Percentiles rank a stretch among this genome's conserved stretches.
These are phyloP conservation scores for Colletotrichum sidae DNA, from an alignment of 2,329 filamentous ascomycete species.

Conservation along the genomic window DNA sequence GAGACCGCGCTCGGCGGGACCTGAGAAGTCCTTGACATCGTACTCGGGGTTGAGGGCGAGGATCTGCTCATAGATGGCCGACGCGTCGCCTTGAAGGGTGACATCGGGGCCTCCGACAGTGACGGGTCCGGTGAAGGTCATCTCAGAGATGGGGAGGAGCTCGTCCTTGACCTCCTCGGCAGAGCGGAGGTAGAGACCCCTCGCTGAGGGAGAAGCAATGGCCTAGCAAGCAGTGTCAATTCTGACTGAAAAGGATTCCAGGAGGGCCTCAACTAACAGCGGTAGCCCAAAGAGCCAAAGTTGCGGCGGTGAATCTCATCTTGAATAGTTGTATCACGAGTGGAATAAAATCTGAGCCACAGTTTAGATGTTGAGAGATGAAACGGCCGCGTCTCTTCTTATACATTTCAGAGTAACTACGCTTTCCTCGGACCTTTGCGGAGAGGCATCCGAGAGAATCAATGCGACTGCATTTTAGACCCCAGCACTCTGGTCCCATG, in stretches of 20 bases:
- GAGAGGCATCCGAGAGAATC: too few species aligned
- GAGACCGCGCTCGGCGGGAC: conserved; percentile 1
- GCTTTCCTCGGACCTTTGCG: too few species aligned
- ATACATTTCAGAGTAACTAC: too few species aligned
- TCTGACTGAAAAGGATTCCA: not conserved
- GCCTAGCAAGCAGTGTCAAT: not conserved
- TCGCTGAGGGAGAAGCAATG: conserved; percentile 1
- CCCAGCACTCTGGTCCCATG: too few species aligned
- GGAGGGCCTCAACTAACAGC: not conserved
- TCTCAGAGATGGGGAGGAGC: conserved; percentile 3
- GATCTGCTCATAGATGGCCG: conserved; percentile 21
- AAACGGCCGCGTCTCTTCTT: too few species aligned
- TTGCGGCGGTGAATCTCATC: conserved; percentile 7
- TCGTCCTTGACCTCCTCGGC: conserved; percentile 7
- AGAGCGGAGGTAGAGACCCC: conserved; percentile 8
- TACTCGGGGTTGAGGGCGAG: conserved; percentile 16
- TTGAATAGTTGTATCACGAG: not conserved
- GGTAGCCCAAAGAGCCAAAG: conserved; percentile 15
- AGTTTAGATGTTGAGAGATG: too few species aligned
- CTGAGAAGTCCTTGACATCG: not conserved
- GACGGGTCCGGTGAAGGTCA: conserved; percentile 23
- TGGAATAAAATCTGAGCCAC: too few species aligned
- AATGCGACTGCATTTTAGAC: too few species aligned
- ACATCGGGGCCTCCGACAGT: conserved; percentile 14
- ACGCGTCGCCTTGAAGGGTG: conserved; percentile 26